These are phyloP conservation scores for Dichotomopilus funicola DNA, from an alignment of 2,329 filamentous ascomycete species.

Conservation along the genomic window DNA sequence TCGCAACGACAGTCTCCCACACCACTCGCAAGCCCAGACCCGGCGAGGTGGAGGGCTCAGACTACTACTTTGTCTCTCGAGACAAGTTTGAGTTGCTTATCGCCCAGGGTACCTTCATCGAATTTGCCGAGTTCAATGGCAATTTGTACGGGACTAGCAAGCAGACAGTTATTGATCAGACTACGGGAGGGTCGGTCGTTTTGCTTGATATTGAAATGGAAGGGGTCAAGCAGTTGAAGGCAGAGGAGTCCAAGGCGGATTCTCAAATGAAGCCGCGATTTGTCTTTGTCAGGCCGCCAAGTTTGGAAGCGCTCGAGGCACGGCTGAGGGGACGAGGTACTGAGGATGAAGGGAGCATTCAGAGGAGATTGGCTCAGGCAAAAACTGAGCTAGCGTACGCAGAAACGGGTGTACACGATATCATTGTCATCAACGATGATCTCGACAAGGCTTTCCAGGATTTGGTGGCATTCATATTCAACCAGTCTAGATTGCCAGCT, in stretches of 20 bases:
- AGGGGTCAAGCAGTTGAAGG: neutral
- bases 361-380: neutral
- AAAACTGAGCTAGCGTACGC: neutral
- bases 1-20: neutral
- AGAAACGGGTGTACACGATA: neutral
- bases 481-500: neutral
- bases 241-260: neutral
- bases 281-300: conserved; percentile 2
- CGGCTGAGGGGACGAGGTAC: neutral
- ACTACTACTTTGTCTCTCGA: neutral
- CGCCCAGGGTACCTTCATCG: neutral
- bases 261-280: neutral
- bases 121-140: neutral
- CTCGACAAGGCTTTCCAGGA: neutral
- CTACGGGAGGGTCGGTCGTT: neutral
- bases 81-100: neutral
- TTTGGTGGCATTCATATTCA: neutral
- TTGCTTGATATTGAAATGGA: conserved; percentile 3
- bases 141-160: conserved; percentile 4
- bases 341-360: conserved; percentile 1
- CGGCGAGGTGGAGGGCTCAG: neutral
- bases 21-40: neutral
- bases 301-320: neutral
- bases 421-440: neutral
- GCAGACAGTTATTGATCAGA: neutral